Evolutionary conservation across 2,329 filamentous ascomycete genomes (phyloP), one percentile per base, ranked within the genome.

Genomic region (Aspergillus cejpii): DNA sequence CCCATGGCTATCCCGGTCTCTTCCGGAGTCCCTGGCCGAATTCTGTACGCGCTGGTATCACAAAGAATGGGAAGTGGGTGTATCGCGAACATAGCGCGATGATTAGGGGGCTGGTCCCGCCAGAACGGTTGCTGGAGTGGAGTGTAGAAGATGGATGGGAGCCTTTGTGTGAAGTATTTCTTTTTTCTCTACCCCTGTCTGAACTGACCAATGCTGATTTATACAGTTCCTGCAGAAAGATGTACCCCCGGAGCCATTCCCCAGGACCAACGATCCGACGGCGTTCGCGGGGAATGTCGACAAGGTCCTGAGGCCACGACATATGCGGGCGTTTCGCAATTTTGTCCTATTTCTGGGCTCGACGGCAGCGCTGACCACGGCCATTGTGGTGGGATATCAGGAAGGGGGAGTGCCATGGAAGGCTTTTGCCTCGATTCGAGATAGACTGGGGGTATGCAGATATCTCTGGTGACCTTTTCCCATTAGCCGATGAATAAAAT

Each of bases 131-230:
- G 37, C 39, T 61, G 12, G 54, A 60, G 29, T 61, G 51, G 54
- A 48, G 24, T 3, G 55, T 58, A 3, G 52, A 56, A 27, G 55
- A 60, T 49, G 59, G 57, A n/a, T 62, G 58, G 58, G 55, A 50
- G 43, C 57, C 58, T n/a, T 23, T 63, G 12, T 57, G 58, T 44
- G 24, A 49, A 39, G 31, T 20, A 11, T 10, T n/a, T n/a, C n/a
- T n/a, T n/a, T n/a, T n/a, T n/a, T n/a, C n/a, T n/a, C n/a, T n/a
- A n/a, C n/a, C n/a, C n/a, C n/a, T n/a, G n/a, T n/a, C n/a, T n/a
- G n/a, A n/a, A n/a, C n/a, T n/a, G n/a, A n/a, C n/a, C n/a, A n/a
- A n/a, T n/a, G n/a, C n/a, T n/a, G n/a, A n/a, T 24, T 4, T 24
- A 6, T 19, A 8, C 17, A 34, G 31, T 34, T 34, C 17, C 31